Percentiles rank a stretch among this genome's conserved stretches.
Evolutionary conservation across 805 yeast genomes (phyloP).

Genomic region (Ogataea trehalophila): DNA sequence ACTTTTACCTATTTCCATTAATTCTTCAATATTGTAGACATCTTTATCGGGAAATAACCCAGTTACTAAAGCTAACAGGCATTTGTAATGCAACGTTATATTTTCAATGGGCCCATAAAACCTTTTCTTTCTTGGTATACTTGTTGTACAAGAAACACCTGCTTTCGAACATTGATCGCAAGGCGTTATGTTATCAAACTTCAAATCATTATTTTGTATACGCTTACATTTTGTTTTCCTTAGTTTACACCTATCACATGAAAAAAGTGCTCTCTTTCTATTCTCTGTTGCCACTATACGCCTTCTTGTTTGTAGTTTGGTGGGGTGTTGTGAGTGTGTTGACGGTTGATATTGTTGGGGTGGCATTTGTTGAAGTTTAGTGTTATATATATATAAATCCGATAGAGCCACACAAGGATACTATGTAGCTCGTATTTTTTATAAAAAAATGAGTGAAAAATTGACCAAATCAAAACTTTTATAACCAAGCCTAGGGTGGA

Average conservation of each 20-base stretch:
- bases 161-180: constrained; percentile 36
- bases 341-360: neutral
- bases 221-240: constrained; percentile 41
- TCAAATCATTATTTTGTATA: constrained; percentile 27
- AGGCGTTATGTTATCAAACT: constrained; percentile 35
- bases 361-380: neutral
- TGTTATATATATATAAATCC: neutral
- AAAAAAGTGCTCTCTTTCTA: constrained; percentile 38
- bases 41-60: constrained; percentile 43
- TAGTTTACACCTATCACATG: constrained; percentile 42
- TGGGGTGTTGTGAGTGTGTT: neutral
- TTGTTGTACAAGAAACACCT: constrained; percentile 36
- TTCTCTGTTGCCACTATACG: constrained; percentile 34
- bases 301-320: constrained; percentile 25
- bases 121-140: constrained; percentile 38
- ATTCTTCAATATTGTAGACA: constrained; percentile 37
- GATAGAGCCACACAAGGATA: neutral
- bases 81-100: constrained; percentile 39
- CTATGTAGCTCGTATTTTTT: no score
- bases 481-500: no score
- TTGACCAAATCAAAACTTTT: no score
- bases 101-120: constrained; percentile 39
- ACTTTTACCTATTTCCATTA: constrained; percentile 34
- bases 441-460: no score
- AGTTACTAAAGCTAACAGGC: constrained; percentile 33